Conservation (phyloP, 176 grass and related monocot genomes). For the Oryza australiensis region DNA sequence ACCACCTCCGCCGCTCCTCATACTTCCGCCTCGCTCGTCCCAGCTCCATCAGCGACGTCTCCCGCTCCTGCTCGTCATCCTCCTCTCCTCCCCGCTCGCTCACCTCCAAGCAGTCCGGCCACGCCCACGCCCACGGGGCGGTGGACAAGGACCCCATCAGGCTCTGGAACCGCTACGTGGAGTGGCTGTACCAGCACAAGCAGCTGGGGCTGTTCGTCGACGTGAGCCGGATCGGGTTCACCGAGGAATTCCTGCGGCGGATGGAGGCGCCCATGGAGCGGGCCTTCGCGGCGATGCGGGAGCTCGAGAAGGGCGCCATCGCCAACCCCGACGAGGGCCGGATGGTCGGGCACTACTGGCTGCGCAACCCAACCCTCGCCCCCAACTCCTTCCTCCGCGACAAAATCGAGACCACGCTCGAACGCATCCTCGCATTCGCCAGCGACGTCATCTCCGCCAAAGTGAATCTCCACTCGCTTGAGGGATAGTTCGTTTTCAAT, state of each 20-base stretch:
- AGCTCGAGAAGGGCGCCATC: slow-evolving; percentile 98
- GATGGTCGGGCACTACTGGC: slow-evolving; percentile 99
- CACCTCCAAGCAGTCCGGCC: slow-evolving; percentile 15
- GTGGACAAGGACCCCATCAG: slow-evolving; percentile 89
- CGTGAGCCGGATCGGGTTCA: slow-evolving; percentile 95
- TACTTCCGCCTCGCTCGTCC: slow-evolving; percentile 5
- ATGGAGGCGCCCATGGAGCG: slow-evolving; percentile 77
- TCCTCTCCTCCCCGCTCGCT: slow-evolving; percentile 24
- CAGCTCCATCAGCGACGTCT: slow-evolving; percentile 69
- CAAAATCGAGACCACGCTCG: slow-evolving; percentile 80
- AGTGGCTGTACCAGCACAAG: slow-evolving; percentile 99
- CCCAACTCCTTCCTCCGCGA: slow-evolving; percentile 67
- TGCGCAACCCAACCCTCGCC: slow-evolving; percentile 66
- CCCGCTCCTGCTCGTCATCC: slow-evolving; percentile 46
- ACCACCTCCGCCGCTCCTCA: slow-evolving; percentile 19
- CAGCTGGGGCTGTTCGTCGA: slow-evolving; percentile 92
- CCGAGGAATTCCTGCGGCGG: slow-evolving; percentile 67
- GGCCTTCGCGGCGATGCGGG: slow-evolving; percentile 77
- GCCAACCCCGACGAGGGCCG: slow-evolving; percentile 90
- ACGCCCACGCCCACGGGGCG: slow-evolving; percentile 1
- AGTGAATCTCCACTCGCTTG: slow-evolving; percentile 33
- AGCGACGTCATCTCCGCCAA: slow-evolving; percentile 74
- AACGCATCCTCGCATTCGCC: slow-evolving; percentile 71
- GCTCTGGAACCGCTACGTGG: slow-evolving; percentile 82
- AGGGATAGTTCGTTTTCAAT: background rate